Percentiles rank a stretch among this genome's conserved stretches.
Conservation (phyloP, 2,329 filamentous ascomycete genomes). For the Catunica adiposa region DNA sequence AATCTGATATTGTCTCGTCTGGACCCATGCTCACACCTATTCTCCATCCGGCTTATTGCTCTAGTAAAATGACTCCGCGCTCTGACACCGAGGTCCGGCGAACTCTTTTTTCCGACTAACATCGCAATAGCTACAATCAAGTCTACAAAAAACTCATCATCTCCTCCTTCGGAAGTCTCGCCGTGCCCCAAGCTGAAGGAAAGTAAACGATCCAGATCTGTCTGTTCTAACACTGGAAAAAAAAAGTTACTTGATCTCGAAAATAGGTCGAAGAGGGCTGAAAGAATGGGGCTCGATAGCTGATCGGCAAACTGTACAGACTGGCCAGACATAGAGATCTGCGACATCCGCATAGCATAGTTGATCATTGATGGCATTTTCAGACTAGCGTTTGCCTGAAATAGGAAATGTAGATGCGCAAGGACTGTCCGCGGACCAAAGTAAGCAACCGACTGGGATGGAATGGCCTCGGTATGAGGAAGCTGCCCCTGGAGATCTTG, state of each 20-base stretch:
- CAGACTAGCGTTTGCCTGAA: not conserved
- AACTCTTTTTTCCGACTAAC: conserved; percentile 8
- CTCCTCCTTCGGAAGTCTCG: not conserved
- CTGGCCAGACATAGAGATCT: not conserved
- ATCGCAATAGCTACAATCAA: conserved; percentile 13
- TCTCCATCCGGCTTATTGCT: not conserved
- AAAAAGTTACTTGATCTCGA: conserved; percentile 5
- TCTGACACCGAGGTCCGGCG: not conserved
- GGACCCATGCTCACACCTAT: not conserved
- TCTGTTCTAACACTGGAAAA: not conserved
- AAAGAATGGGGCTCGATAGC: not conserved
- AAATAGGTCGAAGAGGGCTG: conserved; percentile 2
- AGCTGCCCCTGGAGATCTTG: not conserved
- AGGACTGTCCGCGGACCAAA: conserved; percentile 6
- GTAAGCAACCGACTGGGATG: not conserved
- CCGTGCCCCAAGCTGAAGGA: not conserved
- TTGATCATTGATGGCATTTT: not conserved
- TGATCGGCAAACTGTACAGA: not conserved
- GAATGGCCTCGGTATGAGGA: not conserved
- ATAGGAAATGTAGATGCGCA: not conserved
- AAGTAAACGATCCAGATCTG: not conserved
- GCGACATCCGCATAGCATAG: not conserved
- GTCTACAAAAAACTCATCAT: conserved; percentile 9
- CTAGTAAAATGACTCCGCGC: not conserved
- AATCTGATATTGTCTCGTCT: conserved; percentile 10